Percentiles rank a stretch among this genome's conserved stretches.
Conservation (phyloP, 352 stramenopile genomes). For the Phytophthora multivora region DNA sequence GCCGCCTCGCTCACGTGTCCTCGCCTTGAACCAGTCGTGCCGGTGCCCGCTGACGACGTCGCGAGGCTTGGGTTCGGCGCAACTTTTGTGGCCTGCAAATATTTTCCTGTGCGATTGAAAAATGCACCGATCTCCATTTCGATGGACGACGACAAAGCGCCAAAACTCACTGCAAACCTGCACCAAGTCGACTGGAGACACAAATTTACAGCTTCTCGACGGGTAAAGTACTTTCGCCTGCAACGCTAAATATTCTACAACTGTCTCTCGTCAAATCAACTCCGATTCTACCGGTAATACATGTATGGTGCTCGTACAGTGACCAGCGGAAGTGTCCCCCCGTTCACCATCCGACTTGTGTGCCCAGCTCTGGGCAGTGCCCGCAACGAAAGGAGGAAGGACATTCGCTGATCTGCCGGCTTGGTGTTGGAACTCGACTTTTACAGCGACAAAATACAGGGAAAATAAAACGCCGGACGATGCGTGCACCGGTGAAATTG, state of each 20-base stretch:
- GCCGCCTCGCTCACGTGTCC: not conserved
- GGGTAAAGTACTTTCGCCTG: constrained; percentile 25
- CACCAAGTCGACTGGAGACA: constrained; percentile 13
- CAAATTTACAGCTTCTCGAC: not conserved
- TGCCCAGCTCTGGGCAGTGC: constrained; percentile 28
- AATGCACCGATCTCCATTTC: constrained; percentile 16
- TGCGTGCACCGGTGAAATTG: constrained; percentile 33
- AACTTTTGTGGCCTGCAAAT: constrained; percentile 13
- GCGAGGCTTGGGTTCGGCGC: constrained; percentile 13
- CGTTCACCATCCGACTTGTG: constrained; percentile 20
- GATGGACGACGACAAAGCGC: constrained; percentile 13
- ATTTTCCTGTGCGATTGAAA: constrained; percentile 19
- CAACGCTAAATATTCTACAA: constrained; percentile 32
- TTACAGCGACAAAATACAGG: constrained; percentile 1
- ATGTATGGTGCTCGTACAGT: constrained; percentile 21
- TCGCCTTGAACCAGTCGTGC: not conserved
- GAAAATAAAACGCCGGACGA: not conserved
- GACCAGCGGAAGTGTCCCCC: constrained; percentile 28
- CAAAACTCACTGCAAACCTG: constrained; percentile 21
- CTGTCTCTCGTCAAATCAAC: constrained; percentile 23
- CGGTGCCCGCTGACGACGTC: constrained; percentile 4
- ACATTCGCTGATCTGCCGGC: constrained; percentile 24
- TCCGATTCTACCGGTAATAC: not conserved
- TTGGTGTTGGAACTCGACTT: constrained; percentile 30
- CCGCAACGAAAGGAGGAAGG: not conserved